Evolutionary conservation across 768 basidiomycete species (phyloP).

Genomic region (Calocybe gangraenosa): DNA sequence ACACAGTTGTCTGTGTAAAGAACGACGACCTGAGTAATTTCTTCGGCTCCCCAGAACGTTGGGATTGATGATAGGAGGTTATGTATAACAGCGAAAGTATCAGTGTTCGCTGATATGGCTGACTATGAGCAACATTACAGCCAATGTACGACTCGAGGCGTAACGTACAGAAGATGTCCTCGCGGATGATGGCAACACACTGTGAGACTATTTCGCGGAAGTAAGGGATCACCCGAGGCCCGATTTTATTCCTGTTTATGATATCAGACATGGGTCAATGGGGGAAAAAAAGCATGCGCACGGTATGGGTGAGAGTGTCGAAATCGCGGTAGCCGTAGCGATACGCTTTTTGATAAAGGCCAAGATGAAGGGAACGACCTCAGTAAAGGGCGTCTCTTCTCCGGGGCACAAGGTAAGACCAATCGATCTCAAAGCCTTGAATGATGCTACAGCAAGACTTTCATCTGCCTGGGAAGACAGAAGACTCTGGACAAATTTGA

Average conservation of each 20-base stretch:
- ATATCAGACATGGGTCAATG: background rate
- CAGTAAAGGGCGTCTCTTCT: slow-evolving; percentile 64
- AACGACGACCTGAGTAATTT: slow-evolving; percentile 51
- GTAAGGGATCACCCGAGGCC: slow-evolving; percentile 84
- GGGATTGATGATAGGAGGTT: slow-evolving; percentile 74
- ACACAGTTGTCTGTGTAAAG: slow-evolving; percentile 48
- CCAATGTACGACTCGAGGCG: background rate
- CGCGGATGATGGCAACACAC: slow-evolving; percentile 45
- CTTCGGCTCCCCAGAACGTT: slow-evolving; percentile 70
- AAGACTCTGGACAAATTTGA: slow-evolving; percentile 46
- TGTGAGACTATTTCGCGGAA: slow-evolving; percentile 68
- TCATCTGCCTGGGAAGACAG: slow-evolving; percentile 38
- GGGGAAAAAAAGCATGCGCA: slow-evolving; percentile 28
- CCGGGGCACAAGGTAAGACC: slow-evolving; percentile 51
- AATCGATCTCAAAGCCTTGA: slow-evolving; percentile 58
- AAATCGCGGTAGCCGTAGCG: slow-evolving; percentile 39
- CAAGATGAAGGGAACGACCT: slow-evolving; percentile 57
- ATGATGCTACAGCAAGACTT: slow-evolving; percentile 39
- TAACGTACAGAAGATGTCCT: slow-evolving; percentile 32
- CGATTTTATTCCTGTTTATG: slow-evolving; percentile 59
- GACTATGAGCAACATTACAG: background rate
- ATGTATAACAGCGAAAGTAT: slow-evolving; percentile 50
- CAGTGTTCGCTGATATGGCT: slow-evolving; percentile 24
- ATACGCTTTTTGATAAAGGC: slow-evolving; percentile 37
- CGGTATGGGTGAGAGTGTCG: slow-evolving; percentile 58